Base-by-base conservation (phyloP, 208 protist species). In the Trypanosoma congolense region DNA sequence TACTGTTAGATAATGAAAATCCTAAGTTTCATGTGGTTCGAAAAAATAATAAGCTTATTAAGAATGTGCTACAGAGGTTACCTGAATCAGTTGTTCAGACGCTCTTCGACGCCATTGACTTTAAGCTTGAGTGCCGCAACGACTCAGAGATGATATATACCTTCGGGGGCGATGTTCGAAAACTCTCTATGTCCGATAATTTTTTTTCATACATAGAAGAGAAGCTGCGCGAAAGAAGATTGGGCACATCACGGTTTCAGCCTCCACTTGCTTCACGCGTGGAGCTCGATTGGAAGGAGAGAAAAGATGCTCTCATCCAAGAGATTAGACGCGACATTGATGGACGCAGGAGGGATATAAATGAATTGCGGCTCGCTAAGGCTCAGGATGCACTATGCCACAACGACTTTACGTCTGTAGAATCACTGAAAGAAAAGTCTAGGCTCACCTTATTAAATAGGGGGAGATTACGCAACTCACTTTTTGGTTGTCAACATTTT, bases 401-500 rank as follows among this genome's bases (percentile, higher is more conserved):
- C 19, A 64, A 74, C 12, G 78, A 86, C 50, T 86, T 78, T 60
- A 35, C 48, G 12, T 72, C 64, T 33, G 79, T 73, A 6, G 62
- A 71, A 51, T 18, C 45, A 25, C 45, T 82, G 10, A 65, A 63
- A 48, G 65, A 67, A 44, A 70, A 58, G 12, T 75, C 81, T 10
- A 73, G 65, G 31, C 61, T 62, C 46, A 88, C 80, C 3, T 71
- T 94, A 6, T 71, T 92, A 22, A 89, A 78, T 45, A 80, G 77
- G 8, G 83, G 82, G 10, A 65, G 84, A 19, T 33, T 94, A 9
- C 71, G 87, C 42, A 94, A 94, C 44, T 58, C 50, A 38, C 76
- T 91, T 44, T 94, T 94, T 56, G 81, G 86, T n/a, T 75, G 71
- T 45, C 74, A 71, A 22, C 69, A 85, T 41, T 80, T 90, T 50